Evolutionary conservation across 2,329 filamentous ascomycete genomes (phyloP).

Genomic region (Fusarium staphyleae): DNA sequence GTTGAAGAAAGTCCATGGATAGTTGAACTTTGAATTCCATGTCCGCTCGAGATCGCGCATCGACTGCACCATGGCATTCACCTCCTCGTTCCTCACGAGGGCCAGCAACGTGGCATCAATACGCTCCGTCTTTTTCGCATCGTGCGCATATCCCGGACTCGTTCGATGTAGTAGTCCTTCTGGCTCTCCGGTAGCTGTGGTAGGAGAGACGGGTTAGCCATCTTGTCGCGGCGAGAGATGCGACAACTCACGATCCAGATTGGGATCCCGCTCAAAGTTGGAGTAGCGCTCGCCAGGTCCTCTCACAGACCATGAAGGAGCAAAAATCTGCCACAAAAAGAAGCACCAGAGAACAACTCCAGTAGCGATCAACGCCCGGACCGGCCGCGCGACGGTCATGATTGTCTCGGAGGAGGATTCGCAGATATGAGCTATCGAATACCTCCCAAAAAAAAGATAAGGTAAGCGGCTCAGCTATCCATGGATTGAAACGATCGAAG

Average conservation of each 20-base stretch:
- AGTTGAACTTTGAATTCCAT: slow-evolving; percentile 99
- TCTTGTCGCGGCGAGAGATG: not conserved
- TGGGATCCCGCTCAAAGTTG: slow-evolving; percentile 80
- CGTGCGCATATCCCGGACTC: slow-evolving; percentile 77
- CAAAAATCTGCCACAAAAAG: slow-evolving; percentile 78
- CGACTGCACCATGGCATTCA: slow-evolving; percentile 81
- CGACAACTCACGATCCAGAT: slow-evolving; percentile 76
- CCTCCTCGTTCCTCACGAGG: slow-evolving; percentile 90
- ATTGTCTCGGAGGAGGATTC: slow-evolving; percentile 36
- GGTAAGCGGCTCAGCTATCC: slow-evolving; percentile 24
- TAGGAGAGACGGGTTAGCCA: slow-evolving; percentile 25
- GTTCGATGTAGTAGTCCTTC: slow-evolving; percentile 76
- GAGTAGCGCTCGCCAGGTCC: slow-evolving; percentile 52
- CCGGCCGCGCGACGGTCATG: slow-evolving; percentile 87
- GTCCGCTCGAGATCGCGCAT: slow-evolving; percentile 93
- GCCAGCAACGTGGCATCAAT: slow-evolving; percentile 94
- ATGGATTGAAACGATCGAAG: slow-evolving; percentile 13
- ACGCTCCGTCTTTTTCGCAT: slow-evolving; percentile 77
- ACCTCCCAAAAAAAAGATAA: slow-evolving; percentile 18
- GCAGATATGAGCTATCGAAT: slow-evolving; percentile 9
- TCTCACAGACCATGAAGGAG: slow-evolving; percentile 58
- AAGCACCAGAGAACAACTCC: slow-evolving; percentile 79
- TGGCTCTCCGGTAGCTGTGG: slow-evolving; percentile 80
- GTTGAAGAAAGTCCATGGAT: slow-evolving; percentile 99
- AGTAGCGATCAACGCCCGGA: slow-evolving; percentile 77